Evolutionary conservation across 1,284 basidiomycete genomes (phyloP), one percentile per base, ranked within the genome.

Genomic region (Sporisorium scitamineum): DNA sequence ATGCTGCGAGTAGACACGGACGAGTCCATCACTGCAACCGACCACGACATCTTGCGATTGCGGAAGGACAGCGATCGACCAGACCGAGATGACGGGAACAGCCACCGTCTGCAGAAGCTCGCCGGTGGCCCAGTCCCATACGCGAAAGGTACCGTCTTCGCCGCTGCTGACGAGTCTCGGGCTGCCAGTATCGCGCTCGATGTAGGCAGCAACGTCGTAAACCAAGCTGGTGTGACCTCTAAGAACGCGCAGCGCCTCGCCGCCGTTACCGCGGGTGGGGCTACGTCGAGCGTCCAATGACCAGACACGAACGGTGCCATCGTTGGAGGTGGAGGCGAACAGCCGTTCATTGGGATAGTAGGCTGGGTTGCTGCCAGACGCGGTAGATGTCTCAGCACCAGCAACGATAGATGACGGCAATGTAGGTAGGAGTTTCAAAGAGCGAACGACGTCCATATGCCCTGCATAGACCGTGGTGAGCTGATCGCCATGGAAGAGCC

Each of bases 371-470:
- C 2, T 39, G 26, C 26, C 18, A 8, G 16, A 37, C 11, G 41
- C 5, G 5, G 26, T n/a, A 3, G 54, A 11, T 8, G 42, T 13
- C 26, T 31, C 27, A 3, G 9, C 34, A 11, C 8, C 37, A 11
- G 34, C 47, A 14, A 9, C 10, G n/a, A 20, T 2, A 2, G 54
- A 24, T 3, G 26, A 3, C 6, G 57, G 44, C 9, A 67, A 29
- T 1, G 41, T 7, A 0, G 66, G 69, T 0, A 79, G 55, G 0
- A 79, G 31, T 14, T 37, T 42, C 8, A 79, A 32, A 13, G 61
- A 55, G 13, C 79, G 63, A 5, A 79, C 73, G 18, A 80, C 79
- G 29, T 80, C 79, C 24, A 34, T 65, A n/a, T 79, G 77, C 7
- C 79, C 77, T 7, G 61, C 66, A 32, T 70, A 80, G 16, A 76